Percentiles rank a stretch among this genome's conserved stretches.
These are phyloP conservation scores for Cladosporium sp. DNA, from an alignment of 2,329 filamentous ascomycete genomes.

Conservation along the genomic window DNA sequence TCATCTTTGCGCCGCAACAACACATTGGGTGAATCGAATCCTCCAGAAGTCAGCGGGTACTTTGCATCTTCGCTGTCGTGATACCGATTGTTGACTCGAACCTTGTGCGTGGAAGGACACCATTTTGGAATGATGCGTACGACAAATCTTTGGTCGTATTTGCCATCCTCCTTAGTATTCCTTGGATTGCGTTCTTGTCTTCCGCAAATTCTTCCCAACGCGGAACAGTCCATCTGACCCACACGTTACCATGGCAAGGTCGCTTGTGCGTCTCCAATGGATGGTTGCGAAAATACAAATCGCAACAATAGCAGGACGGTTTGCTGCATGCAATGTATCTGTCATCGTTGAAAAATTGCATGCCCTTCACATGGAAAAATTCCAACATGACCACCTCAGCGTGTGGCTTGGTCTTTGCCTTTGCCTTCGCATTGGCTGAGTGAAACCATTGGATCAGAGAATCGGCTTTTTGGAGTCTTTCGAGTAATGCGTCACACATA, in stretches of 20 bases:
- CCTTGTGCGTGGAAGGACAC: background rate
- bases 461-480: background rate
- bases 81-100: background rate
- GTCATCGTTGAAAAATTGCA: background rate
- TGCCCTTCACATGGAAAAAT: background rate
- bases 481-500: background rate
- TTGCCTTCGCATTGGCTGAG: background rate
- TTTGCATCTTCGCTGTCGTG: background rate
- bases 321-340: conserved; percentile 8
- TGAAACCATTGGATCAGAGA: background rate
- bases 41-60: background rate
- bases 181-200: background rate
- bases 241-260: background rate
- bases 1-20: background rate
- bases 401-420: background rate
- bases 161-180: background rate
- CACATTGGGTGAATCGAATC: background rate
- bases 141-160: background rate
- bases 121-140: background rate
- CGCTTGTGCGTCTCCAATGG: background rate
- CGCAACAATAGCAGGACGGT: conserved; percentile 2
- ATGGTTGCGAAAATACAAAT: background rate
- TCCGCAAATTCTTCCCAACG: background rate
- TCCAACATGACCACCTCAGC: conserved; percentile 2
- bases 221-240: background rate